Conservation (phyloP, 352 stramenopile genomes). For the Phytophthora pini region DNA sequence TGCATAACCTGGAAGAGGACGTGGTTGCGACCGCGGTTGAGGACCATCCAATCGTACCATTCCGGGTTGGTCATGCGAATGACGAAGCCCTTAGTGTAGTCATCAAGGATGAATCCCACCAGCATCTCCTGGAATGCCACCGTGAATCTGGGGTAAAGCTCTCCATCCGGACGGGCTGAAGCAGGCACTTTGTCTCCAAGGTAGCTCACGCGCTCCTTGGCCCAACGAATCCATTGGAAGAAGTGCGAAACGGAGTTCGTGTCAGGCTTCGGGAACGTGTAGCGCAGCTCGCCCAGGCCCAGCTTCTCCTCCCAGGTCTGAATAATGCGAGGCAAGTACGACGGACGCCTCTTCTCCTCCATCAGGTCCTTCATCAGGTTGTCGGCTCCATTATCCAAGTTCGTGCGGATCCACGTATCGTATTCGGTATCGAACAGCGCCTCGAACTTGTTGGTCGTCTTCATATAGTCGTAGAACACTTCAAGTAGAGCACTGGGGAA, state of each 20-base stretch:
- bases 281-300: slow-evolving; percentile 56
- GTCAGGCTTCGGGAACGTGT: slow-evolving; percentile 72
- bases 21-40: slow-evolving; percentile 67
- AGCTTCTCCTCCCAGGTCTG: slow-evolving; percentile 71
- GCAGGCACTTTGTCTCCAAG: slow-evolving; percentile 58
- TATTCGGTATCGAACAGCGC: slow-evolving; percentile 64
- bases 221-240: slow-evolving; percentile 84
- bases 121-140: slow-evolving; percentile 70
- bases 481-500: slow-evolving; percentile 76
- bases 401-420: slow-evolving; percentile 69
- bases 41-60: slow-evolving; percentile 79
- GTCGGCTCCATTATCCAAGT: slow-evolving; percentile 34
- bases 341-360: slow-evolving; percentile 41
- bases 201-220: slow-evolving; percentile 77
- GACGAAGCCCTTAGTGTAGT: slow-evolving; percentile 63
- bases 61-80: slow-evolving; percentile 64
- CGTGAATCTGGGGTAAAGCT: slow-evolving; percentile 73
- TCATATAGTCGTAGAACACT: slow-evolving; percentile 61
- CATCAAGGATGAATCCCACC: slow-evolving; percentile 67
- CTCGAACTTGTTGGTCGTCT: slow-evolving; percentile 64
- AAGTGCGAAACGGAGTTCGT: slow-evolving; percentile 74
- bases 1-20: slow-evolving; percentile 74
- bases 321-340: slow-evolving; percentile 67
- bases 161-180: slow-evolving; percentile 47
- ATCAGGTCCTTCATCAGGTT: slow-evolving; percentile 52